Conservation (phyloP, 2,329 filamentous ascomycete genomes). For the Geosmithia morbida region DNA sequence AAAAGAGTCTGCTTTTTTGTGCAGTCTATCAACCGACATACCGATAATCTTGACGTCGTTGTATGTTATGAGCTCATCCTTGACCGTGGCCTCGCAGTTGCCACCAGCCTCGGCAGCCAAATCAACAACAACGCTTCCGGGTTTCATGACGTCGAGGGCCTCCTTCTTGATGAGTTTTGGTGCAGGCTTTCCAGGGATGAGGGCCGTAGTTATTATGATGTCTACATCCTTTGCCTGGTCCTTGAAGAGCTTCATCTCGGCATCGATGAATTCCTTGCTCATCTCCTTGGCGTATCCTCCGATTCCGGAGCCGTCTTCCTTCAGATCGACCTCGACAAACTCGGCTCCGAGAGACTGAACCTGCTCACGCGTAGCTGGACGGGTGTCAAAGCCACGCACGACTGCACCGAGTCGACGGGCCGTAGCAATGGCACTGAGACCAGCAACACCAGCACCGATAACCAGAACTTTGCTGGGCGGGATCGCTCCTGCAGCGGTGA, state of each 20-base stretch:
- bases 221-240: slow-evolving; percentile 80
- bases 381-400: slow-evolving; percentile 82
- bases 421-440: slow-evolving; percentile 76
- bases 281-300: slow-evolving; percentile 89
- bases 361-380: slow-evolving; percentile 75
- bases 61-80: slow-evolving; percentile 55
- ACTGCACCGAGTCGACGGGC: slow-evolving; percentile 78
- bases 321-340: slow-evolving; percentile 72
- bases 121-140: slow-evolving; percentile 78
- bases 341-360: slow-evolving; percentile 83
- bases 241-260: slow-evolving; percentile 84
- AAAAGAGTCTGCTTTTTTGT: not conserved
- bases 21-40: slow-evolving; percentile 18
- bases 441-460: slow-evolving; percentile 81
- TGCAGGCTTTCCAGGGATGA: slow-evolving; percentile 73
- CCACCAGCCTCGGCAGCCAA: slow-evolving; percentile 78
- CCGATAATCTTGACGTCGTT: slow-evolving; percentile 77
- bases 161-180: slow-evolving; percentile 72
- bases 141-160: slow-evolving; percentile 76
- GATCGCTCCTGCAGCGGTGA: slow-evolving; percentile 81
- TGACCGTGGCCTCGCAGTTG: slow-evolving; percentile 71
- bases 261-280: slow-evolving; percentile 86
- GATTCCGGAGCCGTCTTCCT: slow-evolving; percentile 72
- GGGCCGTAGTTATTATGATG: slow-evolving; percentile 84
- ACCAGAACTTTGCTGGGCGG: slow-evolving; percentile 82